Base-by-base conservation (phyloP, 2,329 filamentous ascomycete genomes). In the Aspergillus calidoustus region DNA sequence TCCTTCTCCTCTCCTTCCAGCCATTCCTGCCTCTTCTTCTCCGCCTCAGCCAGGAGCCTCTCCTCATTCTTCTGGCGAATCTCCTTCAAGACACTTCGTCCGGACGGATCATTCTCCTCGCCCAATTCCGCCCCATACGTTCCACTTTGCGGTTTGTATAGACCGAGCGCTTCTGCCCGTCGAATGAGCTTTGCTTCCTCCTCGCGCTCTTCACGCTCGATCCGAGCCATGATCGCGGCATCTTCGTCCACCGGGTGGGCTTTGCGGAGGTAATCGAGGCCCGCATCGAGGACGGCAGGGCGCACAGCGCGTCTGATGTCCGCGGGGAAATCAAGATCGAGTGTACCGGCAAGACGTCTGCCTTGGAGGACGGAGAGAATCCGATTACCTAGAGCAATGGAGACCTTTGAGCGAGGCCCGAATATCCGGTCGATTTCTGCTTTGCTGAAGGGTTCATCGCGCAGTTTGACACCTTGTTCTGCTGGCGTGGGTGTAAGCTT, bases 21-120 rank as follows among this genome's bases (percentile, higher is more conserved):
- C 83, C 85, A 87, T 58, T 79, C 74, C 50, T 78, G 79, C 46
- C 83, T 83, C 67, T 84, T 80, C 47, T 72, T 68, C 64, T 82
- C 77, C 71, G 85, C 80, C 60, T 82, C 76, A 9, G 75, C 70
- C 56, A 77, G 63, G 7, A 76, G 63, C n/a, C 72, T 69, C 41
- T 74, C 75, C 57, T 81, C 77, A 59, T 81, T 81, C 51, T 69
- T 59, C 54, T 77, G 71, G 15, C 79, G 73, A 25, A 75, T 70
- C 54, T 78, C 72, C 55, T 79, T 71, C 19, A 81, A 61, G 22
- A 80, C 72, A 70, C 79, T 81, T 56, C 72, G 74, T 4, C 80
- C 80, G 43, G 76, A 81, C 2, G 77, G 72, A 56, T 79, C 77
- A 23, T 76, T 72, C n/a, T 75, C 70, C 50, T 80, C 77, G 28